phyloP scores from a whole-genome alignment of 495 filamentous ascomycete genomes.

The Xylaria curta region DNA sequence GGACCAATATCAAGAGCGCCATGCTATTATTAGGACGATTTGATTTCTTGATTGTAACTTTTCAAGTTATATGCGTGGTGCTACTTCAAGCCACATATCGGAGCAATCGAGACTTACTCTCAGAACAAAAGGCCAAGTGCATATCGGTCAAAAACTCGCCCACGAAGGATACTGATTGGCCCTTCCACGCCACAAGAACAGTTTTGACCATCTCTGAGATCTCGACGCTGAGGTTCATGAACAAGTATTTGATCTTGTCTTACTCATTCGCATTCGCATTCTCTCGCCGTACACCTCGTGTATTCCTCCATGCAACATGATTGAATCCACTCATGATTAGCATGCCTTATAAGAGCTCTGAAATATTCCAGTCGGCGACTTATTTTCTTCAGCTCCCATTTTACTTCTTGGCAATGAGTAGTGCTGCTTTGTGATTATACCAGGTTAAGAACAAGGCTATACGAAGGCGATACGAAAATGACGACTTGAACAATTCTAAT shows the following conservation, averaged over 20 bases:
- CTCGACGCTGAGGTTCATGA: background rate
- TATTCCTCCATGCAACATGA: background rate
- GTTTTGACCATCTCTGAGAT: too few relatives aligned
- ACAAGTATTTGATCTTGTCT: background rate
- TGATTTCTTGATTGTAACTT: background rate
- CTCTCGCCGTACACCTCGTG: background rate
- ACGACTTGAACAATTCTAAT: background rate
- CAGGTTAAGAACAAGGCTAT: background rate
- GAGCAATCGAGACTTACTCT: too few relatives aligned
- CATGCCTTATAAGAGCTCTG: background rate
- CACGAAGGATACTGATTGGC: background rate
- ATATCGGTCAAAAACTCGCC: background rate
- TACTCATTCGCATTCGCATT: background rate
- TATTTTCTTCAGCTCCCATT: too few relatives aligned
- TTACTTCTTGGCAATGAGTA: too few relatives aligned
- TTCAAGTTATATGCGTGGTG: background rate
- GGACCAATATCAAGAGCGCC: background rate
- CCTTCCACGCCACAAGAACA: too few relatives aligned
- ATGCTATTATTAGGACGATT: background rate
- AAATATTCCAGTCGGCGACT: too few relatives aligned
- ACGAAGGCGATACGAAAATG: background rate
- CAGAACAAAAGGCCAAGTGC: too few relatives aligned
- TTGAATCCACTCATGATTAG: background rate
- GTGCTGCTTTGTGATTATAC: too few relatives aligned
- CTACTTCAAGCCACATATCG: background rate